Conservation (phyloP, 176 grass and related monocot genomes). For the Oryza glumipatula region DNA sequence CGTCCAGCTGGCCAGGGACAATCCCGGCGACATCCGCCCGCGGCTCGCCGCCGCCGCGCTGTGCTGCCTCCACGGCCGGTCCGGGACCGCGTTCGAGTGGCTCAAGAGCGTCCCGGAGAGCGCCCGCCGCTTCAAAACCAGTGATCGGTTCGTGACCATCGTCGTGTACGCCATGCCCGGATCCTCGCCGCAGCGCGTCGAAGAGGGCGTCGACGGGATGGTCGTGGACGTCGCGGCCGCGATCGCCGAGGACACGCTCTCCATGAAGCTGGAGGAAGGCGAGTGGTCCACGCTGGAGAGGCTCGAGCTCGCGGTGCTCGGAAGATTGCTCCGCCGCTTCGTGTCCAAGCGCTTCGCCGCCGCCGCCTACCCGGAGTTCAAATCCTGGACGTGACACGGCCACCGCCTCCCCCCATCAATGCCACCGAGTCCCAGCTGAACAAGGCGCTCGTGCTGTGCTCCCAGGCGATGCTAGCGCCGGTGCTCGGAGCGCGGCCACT, state of each 20-base stretch:
- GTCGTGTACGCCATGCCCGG: background rate
- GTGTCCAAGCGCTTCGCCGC: background rate
- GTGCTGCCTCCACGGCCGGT: constrained; percentile 9
- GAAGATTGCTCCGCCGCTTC: background rate
- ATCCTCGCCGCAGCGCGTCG: background rate
- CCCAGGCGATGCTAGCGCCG: background rate
- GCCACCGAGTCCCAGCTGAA: too few relatives aligned
- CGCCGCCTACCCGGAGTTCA: too few relatives aligned
- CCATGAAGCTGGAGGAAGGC: background rate
- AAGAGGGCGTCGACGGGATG: background rate
- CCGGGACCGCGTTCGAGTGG: background rate
- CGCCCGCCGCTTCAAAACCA: too few relatives aligned
- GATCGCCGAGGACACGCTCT: background rate
- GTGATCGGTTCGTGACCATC: background rate
- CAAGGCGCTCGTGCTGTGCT: background rate
- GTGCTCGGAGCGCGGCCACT: constrained; percentile 6
- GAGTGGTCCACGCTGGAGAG: background rate
- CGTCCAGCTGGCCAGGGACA: background rate
- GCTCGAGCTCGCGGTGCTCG: too few relatives aligned
- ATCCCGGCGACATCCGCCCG: background rate
- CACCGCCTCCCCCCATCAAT: too few relatives aligned
- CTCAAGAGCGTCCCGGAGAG: background rate
- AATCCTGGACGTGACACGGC: too few relatives aligned
- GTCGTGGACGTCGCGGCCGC: background rate
- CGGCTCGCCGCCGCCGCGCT: background rate